Evolutionary conservation across 2,329 filamentous ascomycete genomes (phyloP).

Genomic region (Fusarium sublunatum): DNA sequence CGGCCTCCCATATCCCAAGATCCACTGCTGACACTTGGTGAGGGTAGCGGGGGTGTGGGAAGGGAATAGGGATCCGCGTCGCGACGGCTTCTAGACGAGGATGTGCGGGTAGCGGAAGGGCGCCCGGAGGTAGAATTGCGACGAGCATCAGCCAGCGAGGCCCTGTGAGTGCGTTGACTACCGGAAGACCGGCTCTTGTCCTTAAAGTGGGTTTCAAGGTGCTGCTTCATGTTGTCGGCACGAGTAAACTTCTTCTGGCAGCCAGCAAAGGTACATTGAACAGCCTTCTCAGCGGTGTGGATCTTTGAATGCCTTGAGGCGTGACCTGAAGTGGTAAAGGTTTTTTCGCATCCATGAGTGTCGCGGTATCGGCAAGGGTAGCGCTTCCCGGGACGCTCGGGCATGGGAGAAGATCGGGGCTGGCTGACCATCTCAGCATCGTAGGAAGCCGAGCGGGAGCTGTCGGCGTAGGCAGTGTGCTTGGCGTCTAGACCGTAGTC

Average conservation of each 20-base stretch:
- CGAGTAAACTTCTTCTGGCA: slow-evolving; percentile 85
- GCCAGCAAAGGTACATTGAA: slow-evolving; percentile 73
- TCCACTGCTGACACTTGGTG: slow-evolving; percentile 50
- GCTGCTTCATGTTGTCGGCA: slow-evolving; percentile 89
- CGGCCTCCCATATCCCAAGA: slow-evolving; percentile 62
- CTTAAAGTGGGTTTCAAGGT: slow-evolving; percentile 80
- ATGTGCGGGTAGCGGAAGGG: slow-evolving; percentile 46
- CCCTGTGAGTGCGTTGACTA: slow-evolving; percentile 50
- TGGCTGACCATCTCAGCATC: slow-evolving; percentile 59
- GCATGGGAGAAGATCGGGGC: slow-evolving; percentile 54
- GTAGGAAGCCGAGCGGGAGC: slow-evolving; percentile 62
- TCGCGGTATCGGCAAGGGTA: slow-evolving; percentile 81
- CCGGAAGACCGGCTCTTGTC: slow-evolving; percentile 63
- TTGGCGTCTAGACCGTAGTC: slow-evolving; percentile 54
- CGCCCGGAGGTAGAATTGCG: slow-evolving; percentile 51
- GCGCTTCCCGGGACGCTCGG: slow-evolving; percentile 68
- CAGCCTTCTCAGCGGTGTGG: slow-evolving; percentile 83
- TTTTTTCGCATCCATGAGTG: slow-evolving; percentile 78
- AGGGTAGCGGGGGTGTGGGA: slow-evolving; percentile 52
- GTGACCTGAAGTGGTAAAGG: slow-evolving; percentile 85
- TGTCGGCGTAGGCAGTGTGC: slow-evolving; percentile 56
- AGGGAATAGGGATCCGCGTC: slow-evolving; percentile 56
- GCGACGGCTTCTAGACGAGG: slow-evolving; percentile 50
- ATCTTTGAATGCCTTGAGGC: slow-evolving; percentile 88
- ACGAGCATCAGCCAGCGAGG: slow-evolving; percentile 49